Percentiles rank a stretch among this genome's conserved stretches.
These are phyloP conservation scores for Debaryomyces castellii DNA, from an alignment of 805 yeast genomes.

Conservation along the genomic window DNA sequence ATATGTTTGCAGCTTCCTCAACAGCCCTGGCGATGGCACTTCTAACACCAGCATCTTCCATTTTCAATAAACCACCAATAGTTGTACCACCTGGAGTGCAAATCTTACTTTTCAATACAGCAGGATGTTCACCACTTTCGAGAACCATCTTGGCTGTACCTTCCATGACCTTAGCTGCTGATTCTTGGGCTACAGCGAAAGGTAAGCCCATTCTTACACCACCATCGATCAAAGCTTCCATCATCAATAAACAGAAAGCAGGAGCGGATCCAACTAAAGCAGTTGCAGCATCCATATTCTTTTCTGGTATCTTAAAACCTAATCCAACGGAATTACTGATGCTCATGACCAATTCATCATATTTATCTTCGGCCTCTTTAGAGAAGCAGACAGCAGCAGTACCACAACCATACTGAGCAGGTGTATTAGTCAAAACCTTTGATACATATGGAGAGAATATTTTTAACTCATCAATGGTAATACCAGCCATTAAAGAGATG, in stretches of 20 bases:
- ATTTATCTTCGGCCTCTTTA: constrained; percentile 38
- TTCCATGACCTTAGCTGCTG: constrained; percentile 91
- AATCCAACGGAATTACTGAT: constrained; percentile 66
- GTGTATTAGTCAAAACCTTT: constrained; percentile 97
- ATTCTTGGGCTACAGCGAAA: constrained; percentile 71
- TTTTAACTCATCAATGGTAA: constrained; percentile 71
- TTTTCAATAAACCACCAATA: constrained; percentile 86
- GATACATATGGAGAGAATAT: constrained; percentile 61
- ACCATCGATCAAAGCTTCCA: constrained; percentile 92
- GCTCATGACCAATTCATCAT: constrained; percentile 48
- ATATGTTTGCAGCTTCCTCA: constrained; percentile 87
- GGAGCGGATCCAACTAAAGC: constrained; percentile 96
- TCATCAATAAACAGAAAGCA: constrained; percentile 84
- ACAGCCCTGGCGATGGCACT: constrained; percentile 85
- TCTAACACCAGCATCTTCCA: constrained; percentile 91
- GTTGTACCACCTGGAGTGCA: constrained; percentile 99
- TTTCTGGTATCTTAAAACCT: constrained; percentile 73
- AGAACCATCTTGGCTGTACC: constrained; percentile 92
- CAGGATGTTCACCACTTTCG: constrained; percentile 82
- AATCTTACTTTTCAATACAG: constrained; percentile 78
- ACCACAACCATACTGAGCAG: constrained; percentile 89
- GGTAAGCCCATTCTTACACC: constrained; percentile 95
- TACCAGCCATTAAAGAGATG: constrained; percentile 89
- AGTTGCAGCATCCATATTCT: constrained; percentile 95
- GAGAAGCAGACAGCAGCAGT: constrained; percentile 90